Percentiles rank a stretch among this genome's conserved stretches.
Evolutionary conservation across 805 yeast genomes (phyloP).

Genomic region (Metschnikowia picachoensis): DNA sequence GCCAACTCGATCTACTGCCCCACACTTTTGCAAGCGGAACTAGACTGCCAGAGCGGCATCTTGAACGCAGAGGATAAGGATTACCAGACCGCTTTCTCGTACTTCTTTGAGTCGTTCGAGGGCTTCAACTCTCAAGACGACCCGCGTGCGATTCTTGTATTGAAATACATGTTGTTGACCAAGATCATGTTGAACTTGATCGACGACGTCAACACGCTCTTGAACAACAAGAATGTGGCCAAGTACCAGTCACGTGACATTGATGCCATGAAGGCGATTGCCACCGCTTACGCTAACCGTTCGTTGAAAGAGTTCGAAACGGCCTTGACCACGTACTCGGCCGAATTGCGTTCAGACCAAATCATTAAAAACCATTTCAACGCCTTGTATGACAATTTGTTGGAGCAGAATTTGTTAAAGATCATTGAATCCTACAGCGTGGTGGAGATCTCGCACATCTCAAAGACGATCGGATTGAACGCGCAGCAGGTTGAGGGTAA

Average conservation of each 20-base stretch:
- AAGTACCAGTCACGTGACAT: conserved; percentile 80
- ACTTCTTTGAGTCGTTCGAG: conserved; percentile 93
- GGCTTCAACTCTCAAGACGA: conserved; percentile 73
- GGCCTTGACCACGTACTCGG: conserved; percentile 66
- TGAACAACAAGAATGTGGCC: conserved; percentile 62
- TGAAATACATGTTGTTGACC: conserved; percentile 88
- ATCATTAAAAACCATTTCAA: conserved; percentile 89
- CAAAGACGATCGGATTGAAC: conserved; percentile 84
- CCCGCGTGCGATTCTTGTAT: conserved; percentile 59
- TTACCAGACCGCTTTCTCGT: conserved; percentile 92
- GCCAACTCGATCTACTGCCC: conserved; percentile 98
- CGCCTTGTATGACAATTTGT: conserved; percentile 85
- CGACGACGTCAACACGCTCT: conserved; percentile 78
- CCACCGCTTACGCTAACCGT: conserved; percentile 85
- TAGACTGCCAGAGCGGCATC: conserved; percentile 93
- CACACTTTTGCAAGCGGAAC: conserved; percentile 87
- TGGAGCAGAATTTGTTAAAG: conserved; percentile 90
- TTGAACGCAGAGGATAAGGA: conserved; percentile 96
- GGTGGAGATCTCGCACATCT: conserved; percentile 88
- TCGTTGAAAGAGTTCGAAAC: conserved; percentile 87
- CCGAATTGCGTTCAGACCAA: conserved; percentile 79
- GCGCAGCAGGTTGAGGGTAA: conserved; percentile 89
- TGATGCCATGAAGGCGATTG: conserved; percentile 94
- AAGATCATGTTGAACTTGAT: conserved; percentile 88
- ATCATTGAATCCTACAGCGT: conserved; percentile 95